Percentiles rank a stretch among this genome's conserved stretches.
phyloP scores from a whole-genome alignment of 257 asterid genomes.

The Solanum bukasovii region DNA sequence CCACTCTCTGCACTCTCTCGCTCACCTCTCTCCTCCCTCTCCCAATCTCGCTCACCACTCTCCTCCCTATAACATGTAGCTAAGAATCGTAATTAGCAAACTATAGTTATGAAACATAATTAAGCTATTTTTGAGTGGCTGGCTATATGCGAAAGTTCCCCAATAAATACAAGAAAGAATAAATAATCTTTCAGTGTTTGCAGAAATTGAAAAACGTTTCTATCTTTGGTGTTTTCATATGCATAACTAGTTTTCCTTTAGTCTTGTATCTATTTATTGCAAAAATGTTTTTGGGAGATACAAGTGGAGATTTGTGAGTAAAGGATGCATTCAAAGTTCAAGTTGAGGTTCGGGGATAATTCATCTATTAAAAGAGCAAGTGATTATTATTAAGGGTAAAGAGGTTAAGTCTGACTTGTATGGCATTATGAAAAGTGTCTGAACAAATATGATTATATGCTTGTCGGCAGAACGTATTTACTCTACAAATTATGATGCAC shows the following conservation, averaged over 20 bases:
- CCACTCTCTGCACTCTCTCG: too few relatives aligned
- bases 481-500: background rate
- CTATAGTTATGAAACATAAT: too few relatives aligned
- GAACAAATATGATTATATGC: background rate
- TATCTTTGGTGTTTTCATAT: background rate
- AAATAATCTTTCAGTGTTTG: too few relatives aligned
- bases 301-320: background rate
- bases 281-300: background rate
- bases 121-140: too few relatives aligned
- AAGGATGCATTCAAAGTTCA: background rate
- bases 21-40: too few relatives aligned
- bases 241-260: background rate
- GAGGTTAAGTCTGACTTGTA: background rate
- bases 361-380: background rate
- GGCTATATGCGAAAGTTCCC: too few relatives aligned
- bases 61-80: too few relatives aligned
- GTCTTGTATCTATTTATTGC: background rate
- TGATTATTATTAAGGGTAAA: background rate
- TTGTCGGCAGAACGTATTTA: background rate
- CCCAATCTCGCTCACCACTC: too few relatives aligned
- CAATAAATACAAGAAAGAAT: background rate
- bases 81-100: too few relatives aligned
- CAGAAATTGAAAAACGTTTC: background rate
- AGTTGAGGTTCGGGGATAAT: background rate
- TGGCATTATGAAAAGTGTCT: rapidly evolving